Evolutionary conservation across 176 grass and related monocot species (phyloP).

Genomic region (Phragmites australis): DNA sequence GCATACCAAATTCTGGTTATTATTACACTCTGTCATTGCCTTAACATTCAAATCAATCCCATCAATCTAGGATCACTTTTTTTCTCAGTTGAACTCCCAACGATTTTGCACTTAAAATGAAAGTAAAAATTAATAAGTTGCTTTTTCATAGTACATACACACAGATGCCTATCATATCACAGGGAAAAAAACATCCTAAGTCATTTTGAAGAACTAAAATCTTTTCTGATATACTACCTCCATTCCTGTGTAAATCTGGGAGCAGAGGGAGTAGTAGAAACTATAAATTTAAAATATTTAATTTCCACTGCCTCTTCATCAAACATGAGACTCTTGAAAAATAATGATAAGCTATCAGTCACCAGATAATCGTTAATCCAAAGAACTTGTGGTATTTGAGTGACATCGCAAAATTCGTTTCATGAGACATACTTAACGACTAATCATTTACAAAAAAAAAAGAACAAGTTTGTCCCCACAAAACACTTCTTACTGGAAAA

Average conservation of each 20-base stretch:
- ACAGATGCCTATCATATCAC: neutral
- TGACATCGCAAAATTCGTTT: neutral
- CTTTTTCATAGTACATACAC: neutral
- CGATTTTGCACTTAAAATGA: conserved; percentile 1
- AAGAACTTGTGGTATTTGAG: neutral
- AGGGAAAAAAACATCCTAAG: neutral
- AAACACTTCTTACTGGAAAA: neutral
- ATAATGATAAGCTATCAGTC: neutral
- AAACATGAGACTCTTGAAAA: neutral
- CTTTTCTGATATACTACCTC: neutral
- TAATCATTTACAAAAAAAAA: neutral
- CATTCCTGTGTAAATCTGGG: neutral
- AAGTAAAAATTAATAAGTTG: neutral
- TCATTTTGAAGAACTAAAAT: neutral
- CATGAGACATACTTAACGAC: neutral
- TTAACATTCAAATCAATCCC: conserved; percentile 14
- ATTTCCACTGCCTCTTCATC: neutral
- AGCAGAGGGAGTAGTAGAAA: neutral
- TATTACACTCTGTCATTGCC: conserved; percentile 3
- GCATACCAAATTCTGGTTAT: conserved; percentile 37
- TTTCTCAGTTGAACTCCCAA: neutral
- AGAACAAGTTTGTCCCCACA: neutral
- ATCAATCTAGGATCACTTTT: neutral
- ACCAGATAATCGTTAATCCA: neutral
- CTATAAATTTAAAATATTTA: neutral